Evolutionary conservation across 306 rosid species (phyloP).

Genomic region (Styphnolobium japonicum): DNA sequence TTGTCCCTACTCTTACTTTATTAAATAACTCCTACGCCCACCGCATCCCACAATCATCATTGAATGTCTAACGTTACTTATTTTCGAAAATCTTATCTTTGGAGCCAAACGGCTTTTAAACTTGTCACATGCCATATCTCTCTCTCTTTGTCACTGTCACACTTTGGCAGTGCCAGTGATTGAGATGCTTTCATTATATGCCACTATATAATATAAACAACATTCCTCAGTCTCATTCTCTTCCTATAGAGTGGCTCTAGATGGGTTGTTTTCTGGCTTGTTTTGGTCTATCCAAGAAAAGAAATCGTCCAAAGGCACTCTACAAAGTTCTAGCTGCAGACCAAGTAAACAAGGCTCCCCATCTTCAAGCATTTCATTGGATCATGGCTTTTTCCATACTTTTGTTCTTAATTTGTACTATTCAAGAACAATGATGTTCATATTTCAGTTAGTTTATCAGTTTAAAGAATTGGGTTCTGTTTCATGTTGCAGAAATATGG

Average conservation of each 20-base stretch:
- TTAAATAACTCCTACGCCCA: slow-evolving; percentile 4
- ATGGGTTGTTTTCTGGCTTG: slow-evolving; percentile 92
- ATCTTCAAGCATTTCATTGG: neutral
- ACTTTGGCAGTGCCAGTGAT: slow-evolving; percentile 9
- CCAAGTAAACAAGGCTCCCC: slow-evolving; percentile 46
- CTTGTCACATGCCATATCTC: slow-evolving; percentile 26
- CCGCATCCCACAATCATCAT: slow-evolving; percentile 62
- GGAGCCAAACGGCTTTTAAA: slow-evolving; percentile 69
- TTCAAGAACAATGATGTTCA: neutral
- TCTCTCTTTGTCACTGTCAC: too few relatives aligned
- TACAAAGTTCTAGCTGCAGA: slow-evolving; percentile 33
- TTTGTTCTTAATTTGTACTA: neutral
- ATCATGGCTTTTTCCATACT: too few relatives aligned
- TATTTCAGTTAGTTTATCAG: neutral
- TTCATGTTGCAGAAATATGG: slow-evolving; percentile 53
- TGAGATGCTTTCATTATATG: slow-evolving; percentile 2
- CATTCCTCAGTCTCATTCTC: slow-evolving; percentile 18
- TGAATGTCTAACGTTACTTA: slow-evolving; percentile 69
- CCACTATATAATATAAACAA: neutral
- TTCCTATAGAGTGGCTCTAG: neutral
- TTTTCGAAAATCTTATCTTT: slow-evolving; percentile 68
- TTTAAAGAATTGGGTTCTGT: neutral
- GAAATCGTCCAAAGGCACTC: slow-evolving; percentile 50
- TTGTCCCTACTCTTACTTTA: neutral
- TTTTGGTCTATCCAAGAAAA: slow-evolving; percentile 63